A percentile compares a stretch with the other conserved stretches of the same genome.
phyloP scores from a whole-genome alignment of 345 rosid species.

The Citrus medica region DNA sequence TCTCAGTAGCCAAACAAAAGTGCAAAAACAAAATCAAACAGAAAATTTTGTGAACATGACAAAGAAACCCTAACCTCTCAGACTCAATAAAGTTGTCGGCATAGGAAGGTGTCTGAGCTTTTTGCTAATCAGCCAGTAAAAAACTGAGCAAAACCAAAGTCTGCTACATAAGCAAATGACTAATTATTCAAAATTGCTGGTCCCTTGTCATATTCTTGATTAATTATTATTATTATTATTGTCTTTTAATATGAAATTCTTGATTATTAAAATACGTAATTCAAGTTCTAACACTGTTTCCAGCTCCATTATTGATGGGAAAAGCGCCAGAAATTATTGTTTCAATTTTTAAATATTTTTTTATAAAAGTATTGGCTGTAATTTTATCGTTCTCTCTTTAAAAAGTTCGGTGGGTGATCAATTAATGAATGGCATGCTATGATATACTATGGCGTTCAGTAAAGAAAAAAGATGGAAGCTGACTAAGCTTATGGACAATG shows the following conservation, averaged over 20 bases:
- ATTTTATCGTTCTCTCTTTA: too few species aligned
- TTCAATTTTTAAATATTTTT: background rate
- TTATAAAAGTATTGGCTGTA: background rate
- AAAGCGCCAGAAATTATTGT: background rate
- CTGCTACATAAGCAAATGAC: too few species aligned
- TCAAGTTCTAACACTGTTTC: background rate
- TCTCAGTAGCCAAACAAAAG: constrained; percentile 5
- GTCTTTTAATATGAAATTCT: too few species aligned
- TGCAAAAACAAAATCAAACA: background rate
- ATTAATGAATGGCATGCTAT: too few species aligned
- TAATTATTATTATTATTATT: too few species aligned
- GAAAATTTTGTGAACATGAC: background rate
- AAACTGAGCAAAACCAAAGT: background rate
- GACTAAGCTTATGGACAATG: too few species aligned
- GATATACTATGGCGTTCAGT: too few species aligned
- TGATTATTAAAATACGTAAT: background rate
- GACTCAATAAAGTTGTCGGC: constrained; percentile 5
- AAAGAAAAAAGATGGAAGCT: too few species aligned
- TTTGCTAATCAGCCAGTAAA: background rate
- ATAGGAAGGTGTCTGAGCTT: background rate
- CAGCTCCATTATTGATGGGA: background rate
- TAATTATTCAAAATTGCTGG: background rate
- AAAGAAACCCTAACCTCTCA: constrained; percentile 14
- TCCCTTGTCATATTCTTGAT: background rate
- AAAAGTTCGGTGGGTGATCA: background rate